phyloP scores from a whole-genome alignment of 1,284 basidiomycete species.

The Phellinidium pouzarii region DNA sequence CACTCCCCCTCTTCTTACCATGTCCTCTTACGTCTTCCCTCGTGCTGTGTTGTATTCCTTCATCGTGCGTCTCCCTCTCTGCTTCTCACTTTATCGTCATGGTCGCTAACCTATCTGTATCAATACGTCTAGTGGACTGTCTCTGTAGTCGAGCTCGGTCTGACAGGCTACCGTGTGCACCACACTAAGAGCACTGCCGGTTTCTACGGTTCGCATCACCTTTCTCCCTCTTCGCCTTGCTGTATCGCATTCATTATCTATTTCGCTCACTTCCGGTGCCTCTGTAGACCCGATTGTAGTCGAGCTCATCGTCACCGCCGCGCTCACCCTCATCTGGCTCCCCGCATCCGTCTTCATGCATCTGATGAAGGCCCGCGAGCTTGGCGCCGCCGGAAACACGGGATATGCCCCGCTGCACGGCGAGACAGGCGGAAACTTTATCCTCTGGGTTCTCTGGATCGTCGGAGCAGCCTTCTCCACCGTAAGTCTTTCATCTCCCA shows the following conservation, averaged over 20 bases:
- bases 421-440: constrained; percentile 14
- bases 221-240: no score
- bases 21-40: not conserved
- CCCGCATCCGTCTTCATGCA: constrained; percentile 7
- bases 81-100: not conserved
- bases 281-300: constrained; percentile 15
- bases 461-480: constrained; percentile 17
- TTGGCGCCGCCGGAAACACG: not conserved
- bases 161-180: constrained; percentile 17
- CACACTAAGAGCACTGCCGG: constrained; percentile 4
- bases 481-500: constrained; percentile 1
- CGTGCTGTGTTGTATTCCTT: not conserved
- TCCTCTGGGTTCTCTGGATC: constrained; percentile 20
- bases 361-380: constrained; percentile 8
- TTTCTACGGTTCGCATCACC: constrained; percentile 8
- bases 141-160: constrained; percentile 12
- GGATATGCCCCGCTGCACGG: constrained; percentile 5
- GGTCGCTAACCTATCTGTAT: not conserved
- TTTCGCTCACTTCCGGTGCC: not conserved
- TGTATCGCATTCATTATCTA: not conserved
- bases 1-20: not conserved
- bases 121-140: constrained; percentile 2
- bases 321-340: constrained; percentile 18
- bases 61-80: not conserved
- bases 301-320: constrained; percentile 17